Evolutionary conservation across 2,329 filamentous ascomycete species (phyloP).

Genomic region (Blastomyces gilchristii): DNA sequence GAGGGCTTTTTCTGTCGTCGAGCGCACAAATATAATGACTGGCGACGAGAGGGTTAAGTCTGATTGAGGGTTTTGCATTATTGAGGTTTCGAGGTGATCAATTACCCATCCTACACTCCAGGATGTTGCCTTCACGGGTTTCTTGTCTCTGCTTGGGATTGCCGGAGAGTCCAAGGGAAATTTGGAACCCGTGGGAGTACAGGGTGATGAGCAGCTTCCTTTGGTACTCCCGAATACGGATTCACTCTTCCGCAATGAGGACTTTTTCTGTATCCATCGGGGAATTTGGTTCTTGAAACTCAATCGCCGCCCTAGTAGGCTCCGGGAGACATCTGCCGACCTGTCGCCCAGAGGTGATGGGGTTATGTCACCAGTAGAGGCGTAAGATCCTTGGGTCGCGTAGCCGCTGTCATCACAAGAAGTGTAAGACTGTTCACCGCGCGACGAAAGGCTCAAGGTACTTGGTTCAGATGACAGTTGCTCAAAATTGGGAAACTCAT

Average conservation of each 20-base stretch:
- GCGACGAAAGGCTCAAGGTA: neutral
- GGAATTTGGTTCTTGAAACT: conserved; percentile 1
- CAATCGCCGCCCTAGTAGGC: neutral
- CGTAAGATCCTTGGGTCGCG: neutral
- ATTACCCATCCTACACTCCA: conserved; percentile 34
- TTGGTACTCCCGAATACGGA: conserved; percentile 6
- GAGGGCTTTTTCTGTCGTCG: conserved; percentile 28
- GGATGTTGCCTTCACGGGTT: conserved; percentile 24
- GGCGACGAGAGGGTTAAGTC: conserved; percentile 31
- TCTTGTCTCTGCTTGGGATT: conserved; percentile 20
- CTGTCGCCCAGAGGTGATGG: neutral
- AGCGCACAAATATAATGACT: conserved; percentile 30
- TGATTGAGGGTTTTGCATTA: conserved; percentile 27
- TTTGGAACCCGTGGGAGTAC: neutral
- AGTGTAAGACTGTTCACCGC: neutral
- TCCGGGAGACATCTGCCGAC: neutral
- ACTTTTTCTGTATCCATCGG: conserved; percentile 9
- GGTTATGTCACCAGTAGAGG: neutral
- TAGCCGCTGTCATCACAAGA: conserved; percentile 4
- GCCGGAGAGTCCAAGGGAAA: neutral
- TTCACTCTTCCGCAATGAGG: conserved; percentile 15
- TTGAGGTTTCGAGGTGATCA: conserved; percentile 29
- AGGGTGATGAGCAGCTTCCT: neutral
- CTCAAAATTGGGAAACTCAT: neutral
- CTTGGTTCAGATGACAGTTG: neutral